These are phyloP conservation scores for Lantana camara DNA, from an alignment of 257 asterid genomes.

Conservation along the genomic window DNA sequence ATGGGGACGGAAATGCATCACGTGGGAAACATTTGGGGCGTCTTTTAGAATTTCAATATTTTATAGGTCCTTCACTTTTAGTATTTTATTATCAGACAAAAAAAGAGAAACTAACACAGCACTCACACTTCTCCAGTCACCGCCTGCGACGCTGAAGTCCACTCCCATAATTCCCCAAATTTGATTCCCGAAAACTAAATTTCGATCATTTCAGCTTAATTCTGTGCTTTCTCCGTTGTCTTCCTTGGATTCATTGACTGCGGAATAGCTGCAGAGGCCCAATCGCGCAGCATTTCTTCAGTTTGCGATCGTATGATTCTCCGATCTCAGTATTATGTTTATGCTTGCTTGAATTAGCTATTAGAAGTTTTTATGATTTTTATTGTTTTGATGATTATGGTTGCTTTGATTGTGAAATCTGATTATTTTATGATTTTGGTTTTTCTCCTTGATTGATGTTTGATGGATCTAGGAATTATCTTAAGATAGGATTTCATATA, in stretches of 20 bases:
- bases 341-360: slow-evolving; percentile 14
- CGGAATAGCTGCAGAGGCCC: slow-evolving; percentile 8
- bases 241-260: background rate
- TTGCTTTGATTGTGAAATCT: slow-evolving; percentile 4
- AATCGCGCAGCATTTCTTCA: slow-evolving; percentile 15
- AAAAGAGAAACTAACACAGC: background rate
- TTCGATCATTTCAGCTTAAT: background rate
- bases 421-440: background rate
- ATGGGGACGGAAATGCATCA: background rate
- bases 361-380: background rate
- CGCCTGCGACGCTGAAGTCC: background rate
- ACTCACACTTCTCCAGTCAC: background rate
- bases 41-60: background rate
- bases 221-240: background rate
- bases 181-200: background rate
- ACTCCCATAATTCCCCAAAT: slow-evolving; percentile 3
- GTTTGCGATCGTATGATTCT: slow-evolving; percentile 21
- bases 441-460: background rate
- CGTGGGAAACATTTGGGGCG: slow-evolving; percentile 8
- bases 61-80: background rate
- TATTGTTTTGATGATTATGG: background rate
- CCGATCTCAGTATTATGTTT: slow-evolving; percentile 25
- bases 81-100: background rate
- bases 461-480: slow-evolving; percentile 1
- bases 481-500: background rate